Percentiles rank a stretch among this genome's conserved stretches.
Evolutionary conservation across 2,329 filamentous ascomycete genomes (phyloP).

Genomic region (Aspergillus fumigatus): DNA sequence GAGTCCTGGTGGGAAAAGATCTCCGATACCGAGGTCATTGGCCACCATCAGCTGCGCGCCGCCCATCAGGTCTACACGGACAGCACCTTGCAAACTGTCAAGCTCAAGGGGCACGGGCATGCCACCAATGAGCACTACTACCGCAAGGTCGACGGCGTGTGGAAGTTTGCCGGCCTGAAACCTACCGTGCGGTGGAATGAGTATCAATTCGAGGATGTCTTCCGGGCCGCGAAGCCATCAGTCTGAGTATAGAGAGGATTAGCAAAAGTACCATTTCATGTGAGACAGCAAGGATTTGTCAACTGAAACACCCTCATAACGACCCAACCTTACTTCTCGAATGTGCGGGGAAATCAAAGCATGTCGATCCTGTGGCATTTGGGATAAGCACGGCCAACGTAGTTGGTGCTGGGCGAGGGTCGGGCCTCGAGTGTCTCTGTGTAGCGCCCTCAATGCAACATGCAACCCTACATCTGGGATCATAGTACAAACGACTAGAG

Average conservation of each 20-base stretch:
- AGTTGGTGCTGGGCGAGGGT: not conserved
- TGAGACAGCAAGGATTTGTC: too few species aligned
- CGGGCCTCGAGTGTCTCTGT: not conserved
- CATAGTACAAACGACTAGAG: not conserved
- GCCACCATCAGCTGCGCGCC: constrained; percentile 59
- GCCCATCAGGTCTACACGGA: constrained; percentile 60
- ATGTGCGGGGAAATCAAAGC: too few species aligned
- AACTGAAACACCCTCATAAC: too few species aligned
- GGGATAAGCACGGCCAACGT: not conserved
- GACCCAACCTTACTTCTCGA: too few species aligned
- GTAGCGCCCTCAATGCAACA: not conserved
- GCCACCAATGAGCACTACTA: constrained; percentile 56
- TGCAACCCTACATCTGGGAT: not conserved
- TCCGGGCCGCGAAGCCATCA: not conserved
- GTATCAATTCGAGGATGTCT: constrained; percentile 1
- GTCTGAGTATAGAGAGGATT: not conserved
- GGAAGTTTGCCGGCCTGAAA: constrained; percentile 57
- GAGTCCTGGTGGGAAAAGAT: constrained; percentile 55
- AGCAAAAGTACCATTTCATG: not conserved
- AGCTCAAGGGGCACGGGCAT: constrained; percentile 58
- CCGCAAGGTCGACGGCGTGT: constrained; percentile 54
- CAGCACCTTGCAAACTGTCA: constrained; percentile 44
- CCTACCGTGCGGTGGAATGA: constrained; percentile 56
- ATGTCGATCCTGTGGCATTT: too few species aligned
- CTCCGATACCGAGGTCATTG: constrained; percentile 55